Conservation (phyloP, 768 basidiomycete genomes). For the Phlebiopsis flavidoalba region DNA sequence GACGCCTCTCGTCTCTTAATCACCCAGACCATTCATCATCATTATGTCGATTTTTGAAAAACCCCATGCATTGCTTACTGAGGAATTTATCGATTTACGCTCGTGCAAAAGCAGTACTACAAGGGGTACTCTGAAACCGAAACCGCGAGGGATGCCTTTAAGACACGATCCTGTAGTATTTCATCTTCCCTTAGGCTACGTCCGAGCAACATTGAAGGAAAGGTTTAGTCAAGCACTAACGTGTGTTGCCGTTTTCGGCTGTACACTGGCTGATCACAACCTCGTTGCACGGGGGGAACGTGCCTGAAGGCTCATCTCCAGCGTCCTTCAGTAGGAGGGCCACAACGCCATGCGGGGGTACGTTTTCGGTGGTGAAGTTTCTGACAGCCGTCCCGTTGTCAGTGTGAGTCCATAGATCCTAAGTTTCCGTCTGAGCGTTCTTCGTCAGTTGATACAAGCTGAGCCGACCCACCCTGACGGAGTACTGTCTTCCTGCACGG, state of each 20-base stretch:
- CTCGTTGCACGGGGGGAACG: slow-evolving; percentile 49
- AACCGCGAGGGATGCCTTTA: too few relatives aligned
- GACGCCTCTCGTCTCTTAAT: too few relatives aligned
- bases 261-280: slow-evolving; percentile 50
- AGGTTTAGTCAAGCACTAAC: slow-evolving; percentile 7
- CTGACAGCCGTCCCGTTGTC: slow-evolving; percentile 63
- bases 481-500: slow-evolving; percentile 58
- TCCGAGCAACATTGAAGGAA: too few relatives aligned
- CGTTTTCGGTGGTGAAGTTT: slow-evolving; percentile 49
- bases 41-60: too few relatives aligned
- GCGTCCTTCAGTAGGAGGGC: slow-evolving; percentile 62
- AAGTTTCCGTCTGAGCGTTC: not conserved
- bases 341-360: slow-evolving; percentile 66
- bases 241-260: slow-evolving; percentile 48
- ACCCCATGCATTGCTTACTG: too few relatives aligned
- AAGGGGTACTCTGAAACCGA: too few relatives aligned
- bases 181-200: too few relatives aligned
- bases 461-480: slow-evolving; percentile 47
- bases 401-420: slow-evolving; percentile 75
- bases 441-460: not conserved
- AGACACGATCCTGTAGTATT: too few relatives aligned
- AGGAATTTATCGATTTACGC: too few relatives aligned
- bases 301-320: slow-evolving; percentile 58
- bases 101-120: too few relatives aligned
- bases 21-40: too few relatives aligned